phyloP scores from a whole-genome alignment of 2,329 filamentous ascomycete species.

The Cryphonectria nitschkei region DNA sequence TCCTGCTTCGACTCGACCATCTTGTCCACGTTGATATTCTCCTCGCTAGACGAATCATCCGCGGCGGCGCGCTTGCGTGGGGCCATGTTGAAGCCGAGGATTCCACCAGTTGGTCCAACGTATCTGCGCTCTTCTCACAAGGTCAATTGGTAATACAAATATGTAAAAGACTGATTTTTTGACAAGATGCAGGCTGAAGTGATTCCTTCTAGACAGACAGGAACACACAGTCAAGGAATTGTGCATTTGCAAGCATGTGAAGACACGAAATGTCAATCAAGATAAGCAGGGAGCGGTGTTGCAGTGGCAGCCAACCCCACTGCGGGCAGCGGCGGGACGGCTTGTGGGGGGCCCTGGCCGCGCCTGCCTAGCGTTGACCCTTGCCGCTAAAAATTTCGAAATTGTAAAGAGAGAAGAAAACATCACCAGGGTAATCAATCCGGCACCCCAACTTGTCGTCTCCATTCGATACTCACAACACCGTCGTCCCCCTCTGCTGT shows the following conservation, averaged over 20 bases:
- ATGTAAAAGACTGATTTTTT: too few species aligned
- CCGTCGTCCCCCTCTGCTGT: background rate
- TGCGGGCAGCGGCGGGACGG: background rate
- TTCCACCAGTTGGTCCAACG: background rate
- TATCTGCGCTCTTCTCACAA: background rate
- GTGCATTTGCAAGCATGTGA: background rate
- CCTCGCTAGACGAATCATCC: conserved; percentile 23
- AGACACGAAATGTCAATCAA: background rate
- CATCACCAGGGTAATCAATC: conserved; percentile 4
- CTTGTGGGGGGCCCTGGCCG: background rate
- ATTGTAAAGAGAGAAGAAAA: background rate
- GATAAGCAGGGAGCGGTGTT: background rate
- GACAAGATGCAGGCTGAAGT: too few species aligned
- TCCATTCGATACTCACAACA: background rate
- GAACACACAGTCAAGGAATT: background rate
- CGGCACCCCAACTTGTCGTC: conserved; percentile 3
- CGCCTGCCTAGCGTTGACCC: conserved; percentile 11
- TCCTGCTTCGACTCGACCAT: conserved; percentile 32
- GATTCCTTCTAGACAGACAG: background rate
- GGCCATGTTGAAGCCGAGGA: conserved; percentile 14
- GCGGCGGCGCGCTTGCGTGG: conserved; percentile 21
- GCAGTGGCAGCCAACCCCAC: background rate
- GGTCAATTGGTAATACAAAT: background rate
- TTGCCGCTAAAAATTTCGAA: conserved; percentile 27
- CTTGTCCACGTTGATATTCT: conserved; percentile 31